Evolutionary conservation across 1,139 yeast genomes (phyloP).

Genomic region (Pichia terricola): DNA sequence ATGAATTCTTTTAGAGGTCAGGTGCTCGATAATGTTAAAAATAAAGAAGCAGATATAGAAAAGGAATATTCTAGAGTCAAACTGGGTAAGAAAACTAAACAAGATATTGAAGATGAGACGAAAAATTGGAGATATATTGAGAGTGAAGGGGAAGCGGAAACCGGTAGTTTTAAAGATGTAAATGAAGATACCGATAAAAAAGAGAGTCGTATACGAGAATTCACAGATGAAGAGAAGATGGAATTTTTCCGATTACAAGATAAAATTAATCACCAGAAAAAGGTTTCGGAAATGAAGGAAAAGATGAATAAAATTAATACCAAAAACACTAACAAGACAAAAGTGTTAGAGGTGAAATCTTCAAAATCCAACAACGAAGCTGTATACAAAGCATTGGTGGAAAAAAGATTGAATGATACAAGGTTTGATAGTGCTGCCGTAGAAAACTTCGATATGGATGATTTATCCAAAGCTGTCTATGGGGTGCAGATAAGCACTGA

Average conservation of each 20-base stretch:
- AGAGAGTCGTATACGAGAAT: conserved; percentile 10
- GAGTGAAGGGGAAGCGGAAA: conserved; percentile 2
- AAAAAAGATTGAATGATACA: too few relatives aligned
- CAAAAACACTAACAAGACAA: too few relatives aligned
- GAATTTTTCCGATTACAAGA: conserved; percentile 15
- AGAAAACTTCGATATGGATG: too few relatives aligned
- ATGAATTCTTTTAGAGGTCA: conserved; percentile 7
- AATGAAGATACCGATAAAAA: conserved; percentile 3
- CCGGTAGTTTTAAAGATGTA: conserved; percentile 1
- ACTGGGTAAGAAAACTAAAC: not conserved
- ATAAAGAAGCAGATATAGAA: conserved; percentile 3
- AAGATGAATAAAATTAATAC: conserved; percentile 13
- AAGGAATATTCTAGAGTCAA: conserved; percentile 2
- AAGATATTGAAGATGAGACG: conserved; percentile 1
- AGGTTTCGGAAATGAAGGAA: conserved; percentile 7
- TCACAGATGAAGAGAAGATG: conserved; percentile 17
- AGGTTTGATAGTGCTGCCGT: too few relatives aligned
- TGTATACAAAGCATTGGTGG: too few relatives aligned
- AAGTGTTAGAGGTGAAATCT: conserved; percentile 14
- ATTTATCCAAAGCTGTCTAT: too few relatives aligned
- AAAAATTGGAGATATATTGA: conserved; percentile 6
- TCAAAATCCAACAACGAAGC: too few relatives aligned
- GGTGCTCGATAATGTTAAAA: conserved; percentile 10
- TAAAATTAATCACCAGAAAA: conserved; percentile 14
- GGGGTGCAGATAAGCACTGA: too few relatives aligned